Conservation (phyloP, 129 eudicot genomes). For the Rutidosis leptorrhynchoides region DNA sequence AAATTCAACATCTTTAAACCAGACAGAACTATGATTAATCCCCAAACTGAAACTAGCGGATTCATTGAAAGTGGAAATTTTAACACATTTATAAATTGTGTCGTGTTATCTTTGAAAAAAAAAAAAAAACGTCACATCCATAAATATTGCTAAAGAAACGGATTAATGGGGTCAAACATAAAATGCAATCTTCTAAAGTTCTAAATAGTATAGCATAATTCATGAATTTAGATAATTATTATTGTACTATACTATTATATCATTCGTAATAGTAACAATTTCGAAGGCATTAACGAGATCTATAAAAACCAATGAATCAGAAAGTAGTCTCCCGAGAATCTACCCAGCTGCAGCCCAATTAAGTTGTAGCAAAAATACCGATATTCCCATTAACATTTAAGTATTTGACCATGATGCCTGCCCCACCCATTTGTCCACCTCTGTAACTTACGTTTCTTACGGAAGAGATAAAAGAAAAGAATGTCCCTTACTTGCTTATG, state of each 20-base stretch:
- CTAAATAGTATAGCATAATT: too few species aligned
- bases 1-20: neutral
- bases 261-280: neutral
- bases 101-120: neutral
- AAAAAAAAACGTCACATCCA: neutral
- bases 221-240: too few species aligned
- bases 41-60: neutral
- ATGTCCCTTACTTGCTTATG: conserved; percentile 72
- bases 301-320: neutral
- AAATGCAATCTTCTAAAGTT: neutral
- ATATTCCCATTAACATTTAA: too few species aligned
- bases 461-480: neutral
- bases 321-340: neutral
- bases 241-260: neutral
- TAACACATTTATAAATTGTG: neutral
- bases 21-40: neutral
- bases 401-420: neutral
- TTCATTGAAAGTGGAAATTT: neutral
- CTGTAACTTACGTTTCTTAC: neutral
- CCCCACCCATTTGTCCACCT: neutral
- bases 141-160: neutral
- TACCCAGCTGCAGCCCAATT: neutral
- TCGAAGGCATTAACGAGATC: too few species aligned
- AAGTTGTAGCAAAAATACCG: neutral
- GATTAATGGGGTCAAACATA: neutral